Evolutionary conservation across 495 filamentous ascomycete genomes (phyloP), one percentile per base, ranked within the genome.

Genomic region (Neurospora terricola): DNA sequence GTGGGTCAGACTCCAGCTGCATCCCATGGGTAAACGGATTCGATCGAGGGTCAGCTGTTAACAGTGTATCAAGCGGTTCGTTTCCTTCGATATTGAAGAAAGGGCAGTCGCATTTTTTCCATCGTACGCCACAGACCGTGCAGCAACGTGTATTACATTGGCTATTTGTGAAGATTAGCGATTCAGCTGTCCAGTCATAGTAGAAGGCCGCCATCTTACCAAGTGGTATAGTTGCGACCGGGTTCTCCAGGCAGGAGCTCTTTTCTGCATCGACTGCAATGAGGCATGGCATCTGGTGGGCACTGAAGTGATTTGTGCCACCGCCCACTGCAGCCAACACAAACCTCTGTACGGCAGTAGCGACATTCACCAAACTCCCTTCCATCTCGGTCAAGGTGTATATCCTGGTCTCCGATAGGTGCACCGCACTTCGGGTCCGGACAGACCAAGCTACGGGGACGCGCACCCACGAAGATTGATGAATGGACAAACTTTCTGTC

Each of bases 161-260:
- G 80, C 91, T 90, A 16, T n/a, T 14, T 0, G n/a, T 37, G 30
- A 68, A 71, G 0, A 37, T 68, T 70, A 36, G 77, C 80, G 42
- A 79, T 74, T 14, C 38, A 18, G 40, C 9, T 38, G 9, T 66
- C 34, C 45, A 69, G 38, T 73, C 54, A 40, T 45, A 37, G 18
- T 23, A 5, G 42, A 69, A 54, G 71, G n/a, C 30, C 38, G 81
- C 4, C 16, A n/a, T 42, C 89, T 79, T 85, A 90, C 89, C 90
- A 96, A 66, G 90, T 93, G 89, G 94, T 94, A 77, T 94, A 93
- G 80, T 93, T 93, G 79, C 91, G 93, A 69, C 93, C 92, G 69
- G 93, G 81, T 79, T 96, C 92, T 16, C 54, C 54, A 16, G 54
- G 54, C 27, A 34, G 6, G n/a, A 94, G 91, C 80, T 91, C 87